Evolutionary conservation across 179 eudicot genomes (phyloP), one percentile per base, ranked within the genome.

Genomic region (Spinacia oleracea): DNA sequence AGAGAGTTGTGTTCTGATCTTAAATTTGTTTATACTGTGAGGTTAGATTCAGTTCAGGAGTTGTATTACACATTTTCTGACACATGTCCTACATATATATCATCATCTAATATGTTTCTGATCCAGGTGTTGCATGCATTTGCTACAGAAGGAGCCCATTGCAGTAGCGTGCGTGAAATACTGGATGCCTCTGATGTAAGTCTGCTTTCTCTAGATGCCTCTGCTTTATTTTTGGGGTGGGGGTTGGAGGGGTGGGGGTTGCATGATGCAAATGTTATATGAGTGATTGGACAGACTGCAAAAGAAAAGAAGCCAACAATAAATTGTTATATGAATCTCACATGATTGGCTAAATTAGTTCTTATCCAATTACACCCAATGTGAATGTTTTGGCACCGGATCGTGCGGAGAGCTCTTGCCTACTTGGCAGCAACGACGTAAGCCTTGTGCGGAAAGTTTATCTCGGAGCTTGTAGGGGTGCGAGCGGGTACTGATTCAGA

Each of bases 61-160:
- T 23, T 59, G 55, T 75, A 40, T 27, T 56, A 14, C 48, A 27
- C 32, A 55, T 74, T 4, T 48, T 78, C 73, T 18, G 59, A 34
- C 40, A 40, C 1, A 35, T 14, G 12, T 48, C 48, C 35, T 73
- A 67, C 32, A 42, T 46, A 18, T 31, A 12, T n/a, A 59, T 75
- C 12, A 8, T 27, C 58, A 9, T 46, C 23, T 77, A 48, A 25
- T 58, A 51, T 72, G 14, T 48, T 15, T 25, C 77, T 76, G 70
- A 76, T 88, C 38, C 87, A 96, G 99, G 99, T 96, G 73, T 84
- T 96, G 83, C 98, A 92, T 84, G 99, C 99, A 70, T 96, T 96
- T 86, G 97, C 98, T 72, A 86, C 98, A 27, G 99, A 96, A 84
- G 99, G 99, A 75, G 97, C 97, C 70, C 93, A 96, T 77, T 93